Percentiles rank a stretch among this genome's conserved stretches.
These are phyloP conservation scores for Scutellaria minor DNA, from an alignment of 257 asterid species.

Conservation along the genomic window DNA sequence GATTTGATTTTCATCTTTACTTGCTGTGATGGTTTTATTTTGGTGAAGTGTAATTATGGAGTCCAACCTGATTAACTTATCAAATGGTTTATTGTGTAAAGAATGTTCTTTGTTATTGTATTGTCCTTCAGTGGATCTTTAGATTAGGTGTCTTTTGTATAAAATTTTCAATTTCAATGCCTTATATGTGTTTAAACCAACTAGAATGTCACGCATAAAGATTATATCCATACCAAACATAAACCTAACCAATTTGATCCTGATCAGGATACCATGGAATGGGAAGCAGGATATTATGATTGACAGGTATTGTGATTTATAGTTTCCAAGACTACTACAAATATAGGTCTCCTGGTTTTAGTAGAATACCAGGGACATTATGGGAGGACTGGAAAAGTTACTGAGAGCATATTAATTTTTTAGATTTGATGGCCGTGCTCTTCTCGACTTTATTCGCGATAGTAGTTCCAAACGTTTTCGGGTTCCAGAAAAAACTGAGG, in stretches of 20 bases:
- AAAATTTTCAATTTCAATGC: conserved; percentile 4
- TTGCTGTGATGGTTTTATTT: conserved; percentile 4
- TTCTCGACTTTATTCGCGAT: conserved; percentile 95
- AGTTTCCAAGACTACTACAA: conserved; percentile 14
- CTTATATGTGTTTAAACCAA: neutral
- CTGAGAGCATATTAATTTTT: conserved; percentile 34
- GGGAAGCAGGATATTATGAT: conserved; percentile 93
- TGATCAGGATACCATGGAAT: conserved; percentile 97
- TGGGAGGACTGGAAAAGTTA: neutral
- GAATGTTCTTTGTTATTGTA: neutral
- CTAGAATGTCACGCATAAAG: neutral
- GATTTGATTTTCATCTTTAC: neutral
- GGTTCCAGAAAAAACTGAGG: conserved; percentile 78
- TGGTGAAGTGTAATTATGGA: neutral
- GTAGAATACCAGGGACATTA: conserved; percentile 19
- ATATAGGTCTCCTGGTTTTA: conserved; percentile 17
- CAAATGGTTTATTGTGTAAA: neutral
- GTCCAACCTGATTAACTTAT: neutral
- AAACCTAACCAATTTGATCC: conserved; percentile 36
- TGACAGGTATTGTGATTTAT: conserved; percentile 69
- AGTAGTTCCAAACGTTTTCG: conserved; percentile 63
- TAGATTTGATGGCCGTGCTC: conserved; percentile 99
- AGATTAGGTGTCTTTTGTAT: conserved; percentile 1
- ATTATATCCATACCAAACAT: neutral
- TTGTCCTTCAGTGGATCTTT: neutral